These are phyloP conservation scores for Arabidopsis suecica DNA, from an alignment of 345 rosid genomes.

Conservation along the genomic window DNA sequence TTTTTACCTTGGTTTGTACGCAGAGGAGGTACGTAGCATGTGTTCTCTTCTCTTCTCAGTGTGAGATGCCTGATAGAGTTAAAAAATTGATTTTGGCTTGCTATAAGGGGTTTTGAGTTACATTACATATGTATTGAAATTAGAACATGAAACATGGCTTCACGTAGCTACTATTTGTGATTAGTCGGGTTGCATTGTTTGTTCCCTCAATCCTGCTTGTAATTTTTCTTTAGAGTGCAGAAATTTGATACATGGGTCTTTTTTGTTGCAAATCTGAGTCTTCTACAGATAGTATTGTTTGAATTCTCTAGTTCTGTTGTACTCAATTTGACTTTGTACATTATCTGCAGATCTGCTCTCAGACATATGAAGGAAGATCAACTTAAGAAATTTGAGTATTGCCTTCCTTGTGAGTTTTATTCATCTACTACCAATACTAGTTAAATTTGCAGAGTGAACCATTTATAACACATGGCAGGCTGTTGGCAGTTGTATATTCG, in stretches of 20 bases:
- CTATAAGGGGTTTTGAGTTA: slow-evolving; percentile 11
- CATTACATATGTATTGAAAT: neutral
- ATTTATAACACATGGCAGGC: slow-evolving; percentile 1
- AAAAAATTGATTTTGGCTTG: neutral
- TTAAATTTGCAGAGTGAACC: neutral
- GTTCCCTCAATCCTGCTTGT: neutral
- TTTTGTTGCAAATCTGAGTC: slow-evolving; percentile 2
- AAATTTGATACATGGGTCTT: neutral
- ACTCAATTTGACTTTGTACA: slow-evolving; percentile 35
- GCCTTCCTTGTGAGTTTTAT: slow-evolving; percentile 92
- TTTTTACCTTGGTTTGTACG: slow-evolving; percentile 76
- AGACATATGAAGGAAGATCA: slow-evolving; percentile 88
- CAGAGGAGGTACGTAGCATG: slow-evolving; percentile 70
- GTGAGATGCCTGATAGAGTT: slow-evolving; percentile 1
- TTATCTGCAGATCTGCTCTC: slow-evolving; percentile 79
- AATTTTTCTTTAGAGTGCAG: neutral
- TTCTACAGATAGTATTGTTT: slow-evolving; percentile 9
- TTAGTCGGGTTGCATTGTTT: neutral
- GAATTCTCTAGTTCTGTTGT: slow-evolving; percentile 5
- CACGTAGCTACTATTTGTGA: neutral
- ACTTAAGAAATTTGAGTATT: slow-evolving; percentile 86
- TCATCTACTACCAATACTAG: slow-evolving; percentile 13
- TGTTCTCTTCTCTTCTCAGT: slow-evolving; percentile 12
- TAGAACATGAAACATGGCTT: slow-evolving; percentile 5
- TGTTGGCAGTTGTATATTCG: neutral